These are phyloP conservation scores for Acanthamoeba rhysodes DNA, from an alignment of 208 protist genomes.

Conservation along the genomic window DNA sequence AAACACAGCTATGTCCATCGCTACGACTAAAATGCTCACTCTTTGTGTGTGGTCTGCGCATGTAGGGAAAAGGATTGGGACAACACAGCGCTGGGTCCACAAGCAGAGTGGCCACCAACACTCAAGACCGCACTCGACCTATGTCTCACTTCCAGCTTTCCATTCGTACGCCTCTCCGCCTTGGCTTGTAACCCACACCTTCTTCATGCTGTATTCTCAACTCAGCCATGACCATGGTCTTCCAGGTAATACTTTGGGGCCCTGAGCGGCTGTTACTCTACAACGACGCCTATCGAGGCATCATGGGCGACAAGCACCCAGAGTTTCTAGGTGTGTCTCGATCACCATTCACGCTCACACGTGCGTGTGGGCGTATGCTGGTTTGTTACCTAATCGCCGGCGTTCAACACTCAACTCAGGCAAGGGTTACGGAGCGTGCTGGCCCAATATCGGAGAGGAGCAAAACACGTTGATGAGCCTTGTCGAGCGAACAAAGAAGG, in stretches of 20 bases:
- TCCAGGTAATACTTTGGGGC: slow-evolving; percentile 55
- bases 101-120: neutral
- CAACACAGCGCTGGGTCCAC: slow-evolving; percentile 30
- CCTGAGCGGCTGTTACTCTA: slow-evolving; percentile 36
- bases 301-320: slow-evolving; percentile 44
- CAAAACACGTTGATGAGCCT: neutral
- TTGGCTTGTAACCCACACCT: neutral
- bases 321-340: neutral
- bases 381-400: neutral
- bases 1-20: neutral
- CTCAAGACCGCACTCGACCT: slow-evolving; percentile 25
- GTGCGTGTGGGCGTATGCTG: too few relatives aligned
- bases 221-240: neutral
- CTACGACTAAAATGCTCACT: neutral
- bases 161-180: neutral
- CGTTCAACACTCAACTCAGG: neutral
- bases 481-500: neutral
- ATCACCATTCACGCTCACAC: neutral
- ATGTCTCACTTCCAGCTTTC: slow-evolving; percentile 6
- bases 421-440: neutral
- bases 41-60: neutral
- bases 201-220: neutral
- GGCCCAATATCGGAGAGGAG: neutral
- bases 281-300: slow-evolving; percentile 15
- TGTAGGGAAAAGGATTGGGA: slow-evolving; percentile 45